Base-by-base conservation (phyloP, 768 basidiomycete species). In the Suillus paluster region DNA sequence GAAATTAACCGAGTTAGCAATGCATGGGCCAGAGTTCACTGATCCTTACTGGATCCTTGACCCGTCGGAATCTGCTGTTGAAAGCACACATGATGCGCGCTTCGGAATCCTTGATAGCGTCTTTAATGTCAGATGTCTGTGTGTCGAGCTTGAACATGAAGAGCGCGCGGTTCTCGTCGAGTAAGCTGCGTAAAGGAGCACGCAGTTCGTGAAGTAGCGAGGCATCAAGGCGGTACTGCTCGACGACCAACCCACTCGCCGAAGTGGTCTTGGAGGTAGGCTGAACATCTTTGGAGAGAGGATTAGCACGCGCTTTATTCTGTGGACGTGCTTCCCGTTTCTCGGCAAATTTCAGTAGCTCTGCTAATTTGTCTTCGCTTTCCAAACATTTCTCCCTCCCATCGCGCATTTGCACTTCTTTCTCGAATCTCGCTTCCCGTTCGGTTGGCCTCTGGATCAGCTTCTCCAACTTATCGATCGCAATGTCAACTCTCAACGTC, bases 361-460 rank as follows among this genome's bases (percentile, higher is more conserved):
- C 8, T 19, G 19, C 41, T 19, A 42, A 42, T 6, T 19, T 5
- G 17, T 42, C 41, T 42, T 12, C 7, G 41, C 19, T 42, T 19
- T n/a, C 41, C 53, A 3, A 78, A 61, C 67, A 77, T 68, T 59
- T 78, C 71, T 11, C 80, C 66, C 53, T 76, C 78, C n/a, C 70
- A 63, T 42, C 77, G 69, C 25, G 75, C 73, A 3, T 46, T 58
- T 33, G 59, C 63, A 19, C 67, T 59, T 2, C 61, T 63, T 36
- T 68, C n/a, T 42, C 63, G 63, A 10, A 71, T 63, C 15, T 60
- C 67, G 21, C 48, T 68, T 7, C 80, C 66, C 46, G 75, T 75
- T 12, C 69, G 60, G 54, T 79, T 19, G 5, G 17, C 41, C 4
- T 42, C 4, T 9, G 5, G 17, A 42, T n/a, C 17, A 42, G 17